phyloP scores from a whole-genome alignment of 805 yeast genomes.

The Cyberlindnera samutprakarnensis region DNA sequence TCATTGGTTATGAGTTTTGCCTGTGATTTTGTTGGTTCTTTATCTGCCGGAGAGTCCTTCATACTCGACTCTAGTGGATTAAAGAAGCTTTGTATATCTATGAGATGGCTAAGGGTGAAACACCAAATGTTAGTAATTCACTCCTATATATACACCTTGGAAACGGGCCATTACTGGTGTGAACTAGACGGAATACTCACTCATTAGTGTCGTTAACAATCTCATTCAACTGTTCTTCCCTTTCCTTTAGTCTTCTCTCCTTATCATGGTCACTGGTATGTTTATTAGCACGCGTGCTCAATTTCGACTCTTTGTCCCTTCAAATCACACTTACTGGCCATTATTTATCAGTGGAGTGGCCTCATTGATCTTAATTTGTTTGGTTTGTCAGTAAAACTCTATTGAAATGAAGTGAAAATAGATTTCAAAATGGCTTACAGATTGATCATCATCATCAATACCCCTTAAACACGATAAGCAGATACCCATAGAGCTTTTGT shows the following conservation, averaged over 20 bases:
- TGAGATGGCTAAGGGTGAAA: constrained; percentile 9
- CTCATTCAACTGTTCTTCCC: constrained; percentile 39
- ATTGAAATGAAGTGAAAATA: constrained; percentile 9
- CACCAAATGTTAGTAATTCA: no score
- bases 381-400: constrained; percentile 16
- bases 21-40: constrained; percentile 1
- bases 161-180: no score
- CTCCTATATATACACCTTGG: no score
- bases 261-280: constrained; percentile 15
- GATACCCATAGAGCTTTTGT: constrained; percentile 31
- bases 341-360: constrained; percentile 25
- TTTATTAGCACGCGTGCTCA: constrained; percentile 4
- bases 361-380: constrained; percentile 33
- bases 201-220: constrained; percentile 37
- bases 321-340: constrained; percentile 6
- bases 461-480: constrained; percentile 40
- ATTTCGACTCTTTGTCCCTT: background rate
- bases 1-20: constrained; percentile 10
- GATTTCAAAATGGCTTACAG: constrained; percentile 21
- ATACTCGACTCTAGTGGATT: constrained; percentile 4
- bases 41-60: background rate
- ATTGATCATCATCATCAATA: constrained; percentile 30
- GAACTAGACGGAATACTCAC: constrained; percentile 4
- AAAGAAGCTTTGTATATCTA: constrained; percentile 20
- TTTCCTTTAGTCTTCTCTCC: constrained; percentile 16